Percentiles rank a stretch among this genome's conserved stretches.
phyloP scores from a whole-genome alignment of 2,329 filamentous ascomycete species.

The Colletotrichum higginsianum region DNA sequence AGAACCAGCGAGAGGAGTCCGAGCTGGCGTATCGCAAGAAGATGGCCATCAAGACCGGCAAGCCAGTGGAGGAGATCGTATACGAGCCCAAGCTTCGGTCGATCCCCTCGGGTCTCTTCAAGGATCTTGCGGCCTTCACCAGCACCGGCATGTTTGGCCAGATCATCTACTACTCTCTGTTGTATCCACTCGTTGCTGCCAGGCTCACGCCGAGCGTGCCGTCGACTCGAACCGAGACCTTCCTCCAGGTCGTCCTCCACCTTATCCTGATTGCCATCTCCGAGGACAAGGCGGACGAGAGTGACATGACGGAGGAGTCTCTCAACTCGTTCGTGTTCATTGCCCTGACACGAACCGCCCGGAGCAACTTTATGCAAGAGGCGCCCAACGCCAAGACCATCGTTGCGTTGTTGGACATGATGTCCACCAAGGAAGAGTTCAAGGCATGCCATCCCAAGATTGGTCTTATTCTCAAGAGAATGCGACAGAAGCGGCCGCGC shows the following conservation, averaged over 20 bases:
- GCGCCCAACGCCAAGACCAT: conserved; percentile 73
- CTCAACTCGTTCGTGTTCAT: conserved; percentile 80
- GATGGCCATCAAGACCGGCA: conserved; percentile 89
- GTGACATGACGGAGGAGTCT: conserved; percentile 61
- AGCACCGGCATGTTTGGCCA: conserved; percentile 89
- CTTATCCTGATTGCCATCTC: conserved; percentile 87
- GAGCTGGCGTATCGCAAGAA: conserved; percentile 90
- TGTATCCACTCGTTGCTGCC: conserved; percentile 82
- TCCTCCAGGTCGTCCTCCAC: conserved; percentile 92
- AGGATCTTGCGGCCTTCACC: conserved; percentile 83
- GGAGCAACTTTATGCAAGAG: conserved; percentile 73
- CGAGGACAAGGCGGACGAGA: conserved; percentile 79
- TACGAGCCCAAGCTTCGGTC: conserved; percentile 88
- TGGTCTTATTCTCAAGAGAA: conserved; percentile 83
- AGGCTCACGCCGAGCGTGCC: conserved; percentile 82
- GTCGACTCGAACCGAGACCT: conserved; percentile 87
- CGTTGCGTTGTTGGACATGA: conserved; percentile 73
- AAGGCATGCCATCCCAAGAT: conserved; percentile 90
- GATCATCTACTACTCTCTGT: conserved; percentile 88
- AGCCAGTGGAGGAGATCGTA: conserved; percentile 85
- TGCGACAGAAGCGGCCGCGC: conserved; percentile 85
- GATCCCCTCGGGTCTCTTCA: conserved; percentile 84
- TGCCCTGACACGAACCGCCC: conserved; percentile 75
- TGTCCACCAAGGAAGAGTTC: conserved; percentile 80
- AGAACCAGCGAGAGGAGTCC: conserved; percentile 96